Evolutionary conservation across 345 rosid genomes (phyloP).

Genomic region (Moringa oleifera): DNA sequence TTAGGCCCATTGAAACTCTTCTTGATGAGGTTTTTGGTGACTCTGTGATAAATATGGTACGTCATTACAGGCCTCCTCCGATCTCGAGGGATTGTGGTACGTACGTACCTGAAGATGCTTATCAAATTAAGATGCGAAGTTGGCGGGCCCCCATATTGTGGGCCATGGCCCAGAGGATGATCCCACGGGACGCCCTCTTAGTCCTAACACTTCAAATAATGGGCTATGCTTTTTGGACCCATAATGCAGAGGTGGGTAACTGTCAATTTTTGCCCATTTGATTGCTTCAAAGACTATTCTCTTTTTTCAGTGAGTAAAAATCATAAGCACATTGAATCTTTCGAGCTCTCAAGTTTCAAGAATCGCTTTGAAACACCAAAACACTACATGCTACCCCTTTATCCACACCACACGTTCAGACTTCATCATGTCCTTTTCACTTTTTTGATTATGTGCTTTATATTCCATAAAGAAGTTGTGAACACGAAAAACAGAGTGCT

Average conservation of each 20-base stretch:
- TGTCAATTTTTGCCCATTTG: constrained; percentile 8
- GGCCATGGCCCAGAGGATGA: constrained; percentile 8
- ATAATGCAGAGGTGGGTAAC: constrained; percentile 13
- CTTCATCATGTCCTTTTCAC: background rate
- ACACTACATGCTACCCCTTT: background rate
- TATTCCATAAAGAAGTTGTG: background rate
- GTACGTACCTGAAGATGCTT: constrained; percentile 10
- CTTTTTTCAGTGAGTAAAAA: background rate
- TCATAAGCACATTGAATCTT: background rate
- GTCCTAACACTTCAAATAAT: constrained; percentile 13
- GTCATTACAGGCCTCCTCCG: constrained; percentile 6
- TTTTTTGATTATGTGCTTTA: background rate
- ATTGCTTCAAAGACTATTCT: constrained; percentile 2
- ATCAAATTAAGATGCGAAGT: constrained; percentile 15
- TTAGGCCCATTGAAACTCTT: constrained; percentile 15
- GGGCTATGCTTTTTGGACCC: constrained; percentile 4
- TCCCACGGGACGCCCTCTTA: background rate
- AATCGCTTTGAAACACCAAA: background rate
- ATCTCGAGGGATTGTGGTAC: background rate
- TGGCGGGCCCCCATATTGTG: constrained; percentile 9
- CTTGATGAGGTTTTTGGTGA: constrained; percentile 4
- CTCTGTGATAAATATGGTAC: background rate
- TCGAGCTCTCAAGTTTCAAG: background rate
- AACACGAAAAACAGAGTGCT: background rate
- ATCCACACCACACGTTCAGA: background rate